phyloP scores from a whole-genome alignment of 169 alveolate species.

The Cryptosporidium meleagridis region DNA sequence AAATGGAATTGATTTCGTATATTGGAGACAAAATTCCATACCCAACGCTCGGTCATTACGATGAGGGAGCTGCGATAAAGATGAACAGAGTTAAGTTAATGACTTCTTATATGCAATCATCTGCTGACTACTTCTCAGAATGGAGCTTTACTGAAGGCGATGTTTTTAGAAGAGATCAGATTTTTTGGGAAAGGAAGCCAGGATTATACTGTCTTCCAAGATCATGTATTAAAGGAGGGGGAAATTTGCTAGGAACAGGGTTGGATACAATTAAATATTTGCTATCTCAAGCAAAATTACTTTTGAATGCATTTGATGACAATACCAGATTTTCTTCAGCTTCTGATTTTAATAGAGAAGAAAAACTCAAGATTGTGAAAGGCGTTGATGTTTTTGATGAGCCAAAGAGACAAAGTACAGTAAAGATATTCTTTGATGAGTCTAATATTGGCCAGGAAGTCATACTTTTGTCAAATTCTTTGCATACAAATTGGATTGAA shows the following conservation, averaged over 20 bases:
- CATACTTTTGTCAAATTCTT: conserved; percentile 43
- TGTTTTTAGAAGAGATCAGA: conserved; percentile 60
- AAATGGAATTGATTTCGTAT: conserved; percentile 5
- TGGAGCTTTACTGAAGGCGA: conserved; percentile 62
- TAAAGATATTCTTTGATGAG: conserved; percentile 50
- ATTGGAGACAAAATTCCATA: conserved; percentile 66
- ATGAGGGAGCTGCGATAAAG: conserved; percentile 53
- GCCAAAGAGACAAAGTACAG: conserved; percentile 47
- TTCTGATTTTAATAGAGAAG: conserved; percentile 44
- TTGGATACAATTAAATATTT: conserved; percentile 54
- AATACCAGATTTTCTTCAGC: background rate
- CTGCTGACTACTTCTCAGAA: conserved; percentile 54
- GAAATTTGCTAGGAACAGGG: conserved; percentile 61
- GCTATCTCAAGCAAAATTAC: conserved; percentile 58
- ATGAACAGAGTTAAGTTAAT: conserved; percentile 56
- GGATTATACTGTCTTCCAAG: conserved; percentile 72
- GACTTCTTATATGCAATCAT: conserved; percentile 50
- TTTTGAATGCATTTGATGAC: conserved; percentile 6
- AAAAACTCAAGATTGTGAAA: conserved; percentile 20
- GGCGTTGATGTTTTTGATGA: conserved; percentile 53
- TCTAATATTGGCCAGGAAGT: conserved; percentile 43
- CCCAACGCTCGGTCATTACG: conserved; percentile 51
- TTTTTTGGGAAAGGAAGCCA: conserved; percentile 67
- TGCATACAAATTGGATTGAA: conserved; percentile 66
- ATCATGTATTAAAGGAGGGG: conserved; percentile 68